Conservation (phyloP, 2,329 filamentous ascomycete species). For the Fusarium acutatum region DNA sequence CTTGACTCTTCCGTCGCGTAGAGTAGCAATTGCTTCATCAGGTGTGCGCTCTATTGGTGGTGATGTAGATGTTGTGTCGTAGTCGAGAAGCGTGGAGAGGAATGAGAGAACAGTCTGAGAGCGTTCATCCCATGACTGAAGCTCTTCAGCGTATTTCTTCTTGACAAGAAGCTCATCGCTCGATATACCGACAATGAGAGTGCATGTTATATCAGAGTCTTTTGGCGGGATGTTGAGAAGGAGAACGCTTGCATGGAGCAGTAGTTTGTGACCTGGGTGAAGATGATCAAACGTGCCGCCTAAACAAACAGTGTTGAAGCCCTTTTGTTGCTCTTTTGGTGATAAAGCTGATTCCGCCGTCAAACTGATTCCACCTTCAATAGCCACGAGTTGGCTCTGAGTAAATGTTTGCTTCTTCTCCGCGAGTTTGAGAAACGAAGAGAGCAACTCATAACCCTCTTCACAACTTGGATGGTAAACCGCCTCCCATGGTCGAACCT, state of each 20-base stretch:
- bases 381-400: slow-evolving; percentile 59
- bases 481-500: slow-evolving; percentile 67
- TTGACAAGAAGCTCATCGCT: slow-evolving; percentile 86
- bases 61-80: slow-evolving; percentile 43
- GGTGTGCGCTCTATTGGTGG: slow-evolving; percentile 19
- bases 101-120: slow-evolving; percentile 77
- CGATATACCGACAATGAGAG: slow-evolving; percentile 85
- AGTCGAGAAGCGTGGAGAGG: slow-evolving; percentile 69
- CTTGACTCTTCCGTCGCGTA: slow-evolving; percentile 67
- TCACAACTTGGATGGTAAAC: slow-evolving; percentile 75
- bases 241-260: slow-evolving; percentile 86
- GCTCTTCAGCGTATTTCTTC: slow-evolving; percentile 84
- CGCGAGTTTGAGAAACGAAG: slow-evolving; percentile 56
- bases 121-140: slow-evolving; percentile 83
- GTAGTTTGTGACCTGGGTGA: slow-evolving; percentile 94
- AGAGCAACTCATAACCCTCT: slow-evolving; percentile 66
- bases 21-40: slow-evolving; percentile 54
- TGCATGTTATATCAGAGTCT: slow-evolving; percentile 53
- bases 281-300: slow-evolving; percentile 97
- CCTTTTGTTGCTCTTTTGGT: slow-evolving; percentile 1
- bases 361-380: slow-evolving; percentile 63
- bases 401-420: slow-evolving; percentile 58
- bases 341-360: slow-evolving; percentile 6
- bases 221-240: slow-evolving; percentile 65
- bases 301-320: slow-evolving; percentile 68